Evolutionary conservation across 2,329 filamentous ascomycete genomes (phyloP).

Genomic region (Bimuria novae-zelandiae): DNA sequence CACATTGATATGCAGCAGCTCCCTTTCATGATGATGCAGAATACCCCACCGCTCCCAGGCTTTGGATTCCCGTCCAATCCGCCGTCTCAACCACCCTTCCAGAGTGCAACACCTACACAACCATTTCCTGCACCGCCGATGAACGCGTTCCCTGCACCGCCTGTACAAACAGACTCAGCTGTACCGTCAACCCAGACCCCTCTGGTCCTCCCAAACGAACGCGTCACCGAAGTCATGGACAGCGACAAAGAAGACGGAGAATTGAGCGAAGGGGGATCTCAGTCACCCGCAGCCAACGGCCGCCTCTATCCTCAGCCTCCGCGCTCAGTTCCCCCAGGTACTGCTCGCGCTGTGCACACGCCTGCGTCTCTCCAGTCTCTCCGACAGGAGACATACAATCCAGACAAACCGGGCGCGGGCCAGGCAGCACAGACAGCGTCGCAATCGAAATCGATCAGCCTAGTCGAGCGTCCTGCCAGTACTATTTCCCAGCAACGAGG

Average conservation of each 20-base stretch:
- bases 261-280: slow-evolving; percentile 62
- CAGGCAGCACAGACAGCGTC: slow-evolving; percentile 12
- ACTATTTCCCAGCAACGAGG: slow-evolving; percentile 32
- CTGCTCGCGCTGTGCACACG: background rate
- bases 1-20: slow-evolving; percentile 21
- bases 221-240: slow-evolving; percentile 39
- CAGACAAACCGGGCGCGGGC: slow-evolving; percentile 24
- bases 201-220: slow-evolving; percentile 23
- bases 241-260: slow-evolving; percentile 73
- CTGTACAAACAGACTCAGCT: background rate
- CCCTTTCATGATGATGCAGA: slow-evolving; percentile 27
- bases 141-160: slow-evolving; percentile 9
- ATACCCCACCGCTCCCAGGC: slow-evolving; percentile 28
- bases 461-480: background rate
- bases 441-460: slow-evolving; percentile 12
- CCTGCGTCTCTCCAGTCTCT: slow-evolving; percentile 6
- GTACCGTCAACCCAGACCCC: slow-evolving; percentile 15
- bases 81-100: slow-evolving; percentile 25
- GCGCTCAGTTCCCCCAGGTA: slow-evolving; percentile 27
- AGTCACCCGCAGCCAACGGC: slow-evolving; percentile 16
- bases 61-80: slow-evolving; percentile 24
- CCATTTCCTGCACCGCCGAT: slow-evolving; percentile 15
- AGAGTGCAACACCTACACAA: slow-evolving; percentile 20
- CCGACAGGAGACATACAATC: slow-evolving; percentile 22
- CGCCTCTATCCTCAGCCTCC: slow-evolving; percentile 20